phyloP scores from a whole-genome alignment of 2,329 filamentous ascomycete genomes.

The Pseudofabraea citricarpa region DNA sequence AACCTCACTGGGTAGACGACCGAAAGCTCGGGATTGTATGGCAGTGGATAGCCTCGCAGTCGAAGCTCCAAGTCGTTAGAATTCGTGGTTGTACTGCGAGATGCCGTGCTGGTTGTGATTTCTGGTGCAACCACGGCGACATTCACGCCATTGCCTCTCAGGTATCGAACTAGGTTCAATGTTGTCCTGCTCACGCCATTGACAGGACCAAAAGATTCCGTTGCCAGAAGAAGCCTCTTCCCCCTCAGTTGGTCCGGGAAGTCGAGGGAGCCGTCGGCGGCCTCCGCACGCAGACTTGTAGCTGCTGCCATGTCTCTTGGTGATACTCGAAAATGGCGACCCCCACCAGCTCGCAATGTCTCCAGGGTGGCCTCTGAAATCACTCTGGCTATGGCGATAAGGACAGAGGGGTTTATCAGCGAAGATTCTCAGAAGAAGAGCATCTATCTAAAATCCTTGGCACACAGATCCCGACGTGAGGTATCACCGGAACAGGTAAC shows the following conservation, averaged over 20 bases:
- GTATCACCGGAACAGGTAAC: too few species aligned
- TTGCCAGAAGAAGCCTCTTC: conserved; percentile 61
- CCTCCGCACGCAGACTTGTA: background rate
- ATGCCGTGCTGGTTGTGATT: conserved; percentile 42
- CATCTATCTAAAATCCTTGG: too few species aligned
- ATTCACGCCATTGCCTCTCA: conserved; percentile 57
- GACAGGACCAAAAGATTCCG: conserved; percentile 67
- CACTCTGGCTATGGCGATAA: too few species aligned
- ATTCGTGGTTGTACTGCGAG: conserved; percentile 17
- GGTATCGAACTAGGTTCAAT: conserved; percentile 62
- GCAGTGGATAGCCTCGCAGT: conserved; percentile 59
- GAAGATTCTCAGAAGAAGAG: too few species aligned
- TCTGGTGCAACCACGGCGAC: conserved; percentile 63
- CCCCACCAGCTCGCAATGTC: too few species aligned
- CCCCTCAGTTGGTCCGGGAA: conserved; percentile 47
- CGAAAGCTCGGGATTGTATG: conserved; percentile 67
- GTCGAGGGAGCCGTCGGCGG: conserved; percentile 5
- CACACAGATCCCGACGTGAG: too few species aligned
- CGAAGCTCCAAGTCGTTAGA: conserved; percentile 44
- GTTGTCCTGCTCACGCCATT: conserved; percentile 72
- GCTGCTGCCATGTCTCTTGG: background rate
- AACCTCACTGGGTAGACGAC: conserved; percentile 66
- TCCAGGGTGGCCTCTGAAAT: too few species aligned
- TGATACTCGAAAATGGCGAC: too few species aligned
- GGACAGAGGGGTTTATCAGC: too few species aligned